Base-by-base conservation (phyloP, 2,329 filamentous ascomycete species). In the Thermomyces lanuginosus region DNA sequence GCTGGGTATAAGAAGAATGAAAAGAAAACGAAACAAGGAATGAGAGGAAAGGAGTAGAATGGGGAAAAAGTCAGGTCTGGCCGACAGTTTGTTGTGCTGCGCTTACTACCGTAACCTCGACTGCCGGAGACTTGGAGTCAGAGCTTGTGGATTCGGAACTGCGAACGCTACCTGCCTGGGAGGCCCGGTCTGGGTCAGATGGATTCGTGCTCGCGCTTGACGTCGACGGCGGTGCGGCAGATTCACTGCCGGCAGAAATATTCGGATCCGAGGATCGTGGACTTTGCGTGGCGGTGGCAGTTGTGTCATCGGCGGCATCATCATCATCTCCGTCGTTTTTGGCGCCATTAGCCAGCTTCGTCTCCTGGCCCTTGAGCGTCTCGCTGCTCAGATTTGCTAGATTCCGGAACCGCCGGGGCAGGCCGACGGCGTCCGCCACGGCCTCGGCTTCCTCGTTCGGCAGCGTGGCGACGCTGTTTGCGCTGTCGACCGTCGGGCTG, bases 391-490 rank as follows among this genome's bases (percentile, higher is more conserved):
- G 23, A 12, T 33, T 27, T 10, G 31, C 27, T n/a, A n/a, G n/a
- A 21, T 30, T 24, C 8, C 25, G 22, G 17, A 32, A 36, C 10
- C 12, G 24, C 20, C 26, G 42, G 6, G 51, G 55, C 9, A 58
- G 49, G 10, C 58, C 62, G 20, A 63, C 55, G 5, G 60, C 64
- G 30, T 53, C 54, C 2, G 58, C 58, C 16, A 66, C 62, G 8
- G 61, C 61, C 17, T 55, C 56, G 24, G 56, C 56, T 41, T 63
- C 65, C 39, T 60, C 58, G 21, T 60, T 59, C 1, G 46, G 56
- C 31, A 46, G 49, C 40, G 44, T 53, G 15, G 54, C 52, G n/a
- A 56, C 48, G 11, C 53, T 56, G 32, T 53, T 63, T 21, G 61
- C 48, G 7, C 44, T 52, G 15, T 61, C 60, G 19, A 61, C 56